Percentiles rank a stretch among this genome's conserved stretches.
phyloP scores from a whole-genome alignment of 176 grass and related monocot species.

The Avena insularis region DNA sequence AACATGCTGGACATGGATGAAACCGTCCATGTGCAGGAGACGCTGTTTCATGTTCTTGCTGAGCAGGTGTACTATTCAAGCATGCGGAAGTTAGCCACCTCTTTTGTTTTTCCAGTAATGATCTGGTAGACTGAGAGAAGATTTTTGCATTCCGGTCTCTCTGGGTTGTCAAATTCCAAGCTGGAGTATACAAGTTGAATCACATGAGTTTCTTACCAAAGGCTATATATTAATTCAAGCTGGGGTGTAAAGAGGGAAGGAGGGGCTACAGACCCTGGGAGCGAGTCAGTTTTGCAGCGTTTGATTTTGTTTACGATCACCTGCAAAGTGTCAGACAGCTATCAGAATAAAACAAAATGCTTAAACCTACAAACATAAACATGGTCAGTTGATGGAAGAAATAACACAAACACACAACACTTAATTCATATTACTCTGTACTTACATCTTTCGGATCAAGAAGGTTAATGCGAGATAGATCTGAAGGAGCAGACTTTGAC shows the following conservation, averaged over 20 bases:
- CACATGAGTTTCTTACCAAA: conserved; percentile 15
- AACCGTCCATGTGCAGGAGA: conserved; percentile 25
- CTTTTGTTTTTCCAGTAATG: conserved; percentile 86
- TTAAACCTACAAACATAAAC: conserved; percentile 9
- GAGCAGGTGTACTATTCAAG: neutral
- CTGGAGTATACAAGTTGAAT: conserved; percentile 53
- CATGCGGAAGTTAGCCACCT: conserved; percentile 56
- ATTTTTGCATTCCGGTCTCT: conserved; percentile 96
- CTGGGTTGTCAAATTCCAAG: conserved; percentile 88
- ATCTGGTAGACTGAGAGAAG: conserved; percentile 95
- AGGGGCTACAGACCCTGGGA: conserved; percentile 66
- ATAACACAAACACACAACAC: neutral
- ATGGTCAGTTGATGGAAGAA: conserved; percentile 26
- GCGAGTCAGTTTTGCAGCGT: conserved; percentile 94
- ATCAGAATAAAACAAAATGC: conserved; percentile 38
- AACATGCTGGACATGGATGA: conserved; percentile 16
- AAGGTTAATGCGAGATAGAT: conserved; percentile 95
- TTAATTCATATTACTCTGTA: conserved; percentile 19
- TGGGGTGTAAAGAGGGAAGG: neutral
- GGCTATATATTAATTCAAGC: neutral
- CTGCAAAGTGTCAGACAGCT: conserved; percentile 51
- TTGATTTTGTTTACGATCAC: conserved; percentile 95
- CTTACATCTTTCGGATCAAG: conserved; percentile 99
- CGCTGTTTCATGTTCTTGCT: conserved; percentile 17
- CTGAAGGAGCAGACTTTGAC: conserved; percentile 97